phyloP scores from a whole-genome alignment of 768 basidiomycete genomes.

The Mycena haematopus region DNA sequence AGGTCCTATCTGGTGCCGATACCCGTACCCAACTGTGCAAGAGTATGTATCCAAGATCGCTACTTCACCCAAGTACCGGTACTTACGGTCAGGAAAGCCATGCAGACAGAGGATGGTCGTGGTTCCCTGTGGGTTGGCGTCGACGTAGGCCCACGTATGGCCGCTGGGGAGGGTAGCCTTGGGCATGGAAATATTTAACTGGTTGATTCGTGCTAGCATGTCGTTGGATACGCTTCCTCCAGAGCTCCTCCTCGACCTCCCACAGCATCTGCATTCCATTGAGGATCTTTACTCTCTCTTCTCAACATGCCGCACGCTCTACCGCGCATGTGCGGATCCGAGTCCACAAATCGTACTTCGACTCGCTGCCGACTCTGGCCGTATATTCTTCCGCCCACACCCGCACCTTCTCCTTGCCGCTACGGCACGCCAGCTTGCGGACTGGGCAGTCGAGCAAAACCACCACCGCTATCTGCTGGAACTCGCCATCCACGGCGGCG shows the following conservation, averaged over 20 bases:
- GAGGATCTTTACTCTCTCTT: constrained; percentile 22
- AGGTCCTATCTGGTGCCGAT: constrained; percentile 75
- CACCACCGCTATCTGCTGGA: constrained; percentile 19
- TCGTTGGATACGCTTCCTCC: constrained; percentile 17
- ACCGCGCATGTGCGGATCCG: constrained; percentile 16
- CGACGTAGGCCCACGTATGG: constrained; percentile 25
- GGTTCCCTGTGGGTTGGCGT: constrained; percentile 41
- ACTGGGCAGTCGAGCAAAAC: constrained; percentile 14
- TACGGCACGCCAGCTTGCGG: too few relatives aligned
- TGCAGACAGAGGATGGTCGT: constrained; percentile 75
- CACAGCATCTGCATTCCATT: too few relatives aligned
- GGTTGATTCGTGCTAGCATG: constrained; percentile 4
- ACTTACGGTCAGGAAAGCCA: constrained; percentile 77
- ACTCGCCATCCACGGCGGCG: constrained; percentile 26
- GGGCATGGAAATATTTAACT: neutral
- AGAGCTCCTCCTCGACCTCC: constrained; percentile 18
- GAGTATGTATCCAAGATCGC: neutral
- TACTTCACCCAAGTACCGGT: neutral
- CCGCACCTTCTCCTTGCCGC: too few relatives aligned
- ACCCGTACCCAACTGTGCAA: constrained; percentile 53
- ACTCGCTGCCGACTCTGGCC: constrained; percentile 28
- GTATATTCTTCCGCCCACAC: too few relatives aligned
- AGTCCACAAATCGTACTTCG: constrained; percentile 20
- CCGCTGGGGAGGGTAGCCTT: constrained; percentile 19
- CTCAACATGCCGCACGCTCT: constrained; percentile 24